Percentiles rank a stretch among this genome's conserved stretches.
phyloP scores from a whole-genome alignment of 1,284 basidiomycete genomes.

The Ganoderma leucocontextum region DNA sequence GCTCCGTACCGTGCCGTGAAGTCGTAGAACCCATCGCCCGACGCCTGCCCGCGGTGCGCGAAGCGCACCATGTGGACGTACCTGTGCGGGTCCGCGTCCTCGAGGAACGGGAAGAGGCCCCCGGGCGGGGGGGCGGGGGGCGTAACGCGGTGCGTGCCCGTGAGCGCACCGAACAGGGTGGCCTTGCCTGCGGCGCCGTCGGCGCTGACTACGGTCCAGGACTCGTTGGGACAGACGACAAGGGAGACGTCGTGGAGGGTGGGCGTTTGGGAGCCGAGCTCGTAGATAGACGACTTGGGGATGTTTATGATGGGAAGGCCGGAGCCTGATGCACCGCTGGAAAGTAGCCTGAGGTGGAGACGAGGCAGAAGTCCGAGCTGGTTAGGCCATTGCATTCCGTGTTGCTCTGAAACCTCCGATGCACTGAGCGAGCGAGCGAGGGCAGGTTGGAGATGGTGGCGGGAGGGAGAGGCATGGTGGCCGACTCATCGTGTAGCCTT shows the following conservation, averaged over 20 bases:
- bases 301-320: slow-evolving; percentile 37
- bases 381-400: slow-evolving; percentile 23
- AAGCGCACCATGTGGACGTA: slow-evolving; percentile 78
- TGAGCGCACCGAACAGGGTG: slow-evolving; percentile 52
- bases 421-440: neutral
- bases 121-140: slow-evolving; percentile 65
- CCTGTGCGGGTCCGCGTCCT: slow-evolving; percentile 54
- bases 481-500: neutral
- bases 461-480: neutral
- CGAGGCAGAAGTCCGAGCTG: slow-evolving; percentile 10
- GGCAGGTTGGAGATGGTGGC: slow-evolving; percentile 7
- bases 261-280: slow-evolving; percentile 35
- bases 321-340: slow-evolving; percentile 11
- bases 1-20: slow-evolving; percentile 92
- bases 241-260: slow-evolving; percentile 38
- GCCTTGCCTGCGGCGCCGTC: slow-evolving; percentile 37
- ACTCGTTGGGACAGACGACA: slow-evolving; percentile 37
- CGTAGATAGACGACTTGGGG: slow-evolving; percentile 39
- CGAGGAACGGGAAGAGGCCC: slow-evolving; percentile 79
- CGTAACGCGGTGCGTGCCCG: slow-evolving; percentile 72
- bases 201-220: slow-evolving; percentile 40
- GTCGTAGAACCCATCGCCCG: slow-evolving; percentile 86
- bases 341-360: slow-evolving; percentile 11
- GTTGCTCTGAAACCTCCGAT: no score
- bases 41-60: slow-evolving; percentile 63